A percentile compares a stretch with the other conserved stretches of the same genome.
Conservation (phyloP, 441 rosid genomes). For the Pelargonium australe region DNA sequence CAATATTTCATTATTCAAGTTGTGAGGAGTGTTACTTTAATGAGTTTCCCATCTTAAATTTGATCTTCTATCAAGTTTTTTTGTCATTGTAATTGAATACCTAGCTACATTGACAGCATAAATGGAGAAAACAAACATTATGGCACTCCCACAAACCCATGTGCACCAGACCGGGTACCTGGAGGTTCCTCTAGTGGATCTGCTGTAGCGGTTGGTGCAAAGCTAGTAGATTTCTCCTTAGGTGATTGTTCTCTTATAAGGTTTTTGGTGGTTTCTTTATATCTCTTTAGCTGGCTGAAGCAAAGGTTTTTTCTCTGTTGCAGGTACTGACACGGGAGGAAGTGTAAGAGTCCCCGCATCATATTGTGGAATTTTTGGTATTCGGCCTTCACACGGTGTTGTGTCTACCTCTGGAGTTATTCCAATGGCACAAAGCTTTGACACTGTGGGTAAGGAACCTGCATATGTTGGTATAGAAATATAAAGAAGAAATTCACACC, state of each 20-base stretch:
- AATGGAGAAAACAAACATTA: conserved; percentile 84
- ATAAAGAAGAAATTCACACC: not conserved
- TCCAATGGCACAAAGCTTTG: conserved; percentile 89
- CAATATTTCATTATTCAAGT: not conserved
- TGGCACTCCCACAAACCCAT: conserved; percentile 86
- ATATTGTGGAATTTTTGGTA: conserved; percentile 76
- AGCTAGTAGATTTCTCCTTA: conserved; percentile 74
- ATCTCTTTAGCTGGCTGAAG: not conserved
- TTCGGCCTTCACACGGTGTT: conserved; percentile 66
- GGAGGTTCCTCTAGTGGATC: conserved; percentile 99
- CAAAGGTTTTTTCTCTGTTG: conserved; percentile 12
- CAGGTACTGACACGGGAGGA: conserved; percentile 92
- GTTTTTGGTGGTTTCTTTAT: conserved; percentile 9
- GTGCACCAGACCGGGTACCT: conserved; percentile 68
- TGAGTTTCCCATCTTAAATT: not conserved
- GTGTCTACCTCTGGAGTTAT: conserved; percentile 57
- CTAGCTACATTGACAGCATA: conserved; percentile 39
- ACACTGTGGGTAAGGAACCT: conserved; percentile 70
- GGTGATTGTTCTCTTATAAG: conserved; percentile 36
- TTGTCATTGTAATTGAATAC: not conserved
- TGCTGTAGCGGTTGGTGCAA: conserved; percentile 84
- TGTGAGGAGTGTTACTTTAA: not conserved
- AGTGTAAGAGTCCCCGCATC: conserved; percentile 88
- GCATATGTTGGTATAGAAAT: not conserved
- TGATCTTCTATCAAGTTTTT: not conserved